Evolutionary conservation across 495 filamentous ascomycete genomes (phyloP).

Genomic region (Penicillium alfredii): DNA sequence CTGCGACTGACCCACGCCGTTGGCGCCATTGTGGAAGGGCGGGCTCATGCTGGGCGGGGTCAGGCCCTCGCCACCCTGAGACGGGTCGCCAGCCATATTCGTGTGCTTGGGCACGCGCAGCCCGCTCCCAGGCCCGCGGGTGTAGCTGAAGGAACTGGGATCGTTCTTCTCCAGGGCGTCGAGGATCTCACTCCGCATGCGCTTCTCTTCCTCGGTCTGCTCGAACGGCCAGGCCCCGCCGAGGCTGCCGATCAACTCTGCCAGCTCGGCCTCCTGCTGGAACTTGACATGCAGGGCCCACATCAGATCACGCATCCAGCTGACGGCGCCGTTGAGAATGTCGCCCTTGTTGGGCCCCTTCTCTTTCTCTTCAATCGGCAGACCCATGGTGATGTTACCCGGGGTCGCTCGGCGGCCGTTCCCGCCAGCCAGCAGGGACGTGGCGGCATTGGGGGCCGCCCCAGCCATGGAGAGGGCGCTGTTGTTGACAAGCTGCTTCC

Average conservation of each 20-base stretch:
- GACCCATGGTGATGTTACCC: constrained; percentile 83
- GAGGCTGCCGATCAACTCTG: constrained; percentile 61
- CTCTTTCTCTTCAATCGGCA: constrained; percentile 93
- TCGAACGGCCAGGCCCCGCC: constrained; percentile 76
- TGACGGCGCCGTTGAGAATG: constrained; percentile 93
- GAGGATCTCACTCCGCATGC: constrained; percentile 88
- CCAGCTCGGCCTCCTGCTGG: constrained; percentile 79
- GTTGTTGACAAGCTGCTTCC: constrained; percentile 88
- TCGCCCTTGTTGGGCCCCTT: constrained; percentile 99
- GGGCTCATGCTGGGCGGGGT: constrained; percentile 67
- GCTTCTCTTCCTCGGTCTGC: constrained; percentile 82
- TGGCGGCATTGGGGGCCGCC: constrained; percentile 64
- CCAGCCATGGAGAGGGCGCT: constrained; percentile 78
- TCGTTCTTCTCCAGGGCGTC: constrained; percentile 78
- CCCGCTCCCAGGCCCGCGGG: constrained; percentile 74
- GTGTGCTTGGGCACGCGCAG: constrained; percentile 90
- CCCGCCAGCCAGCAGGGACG: constrained; percentile 82
- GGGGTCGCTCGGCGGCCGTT: constrained; percentile 72
- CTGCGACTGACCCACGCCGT: constrained; percentile 49
- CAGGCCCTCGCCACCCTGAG: constrained; percentile 43
- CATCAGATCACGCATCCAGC: constrained; percentile 97
- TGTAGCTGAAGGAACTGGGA: constrained; percentile 67
- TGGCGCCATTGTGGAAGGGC: constrained; percentile 54
- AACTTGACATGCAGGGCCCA: constrained; percentile 85
- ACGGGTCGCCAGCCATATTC: constrained; percentile 77